Base-by-base conservation (phyloP, 148 eudicot genomes). In the Tetragonia tetragonoides region DNA sequence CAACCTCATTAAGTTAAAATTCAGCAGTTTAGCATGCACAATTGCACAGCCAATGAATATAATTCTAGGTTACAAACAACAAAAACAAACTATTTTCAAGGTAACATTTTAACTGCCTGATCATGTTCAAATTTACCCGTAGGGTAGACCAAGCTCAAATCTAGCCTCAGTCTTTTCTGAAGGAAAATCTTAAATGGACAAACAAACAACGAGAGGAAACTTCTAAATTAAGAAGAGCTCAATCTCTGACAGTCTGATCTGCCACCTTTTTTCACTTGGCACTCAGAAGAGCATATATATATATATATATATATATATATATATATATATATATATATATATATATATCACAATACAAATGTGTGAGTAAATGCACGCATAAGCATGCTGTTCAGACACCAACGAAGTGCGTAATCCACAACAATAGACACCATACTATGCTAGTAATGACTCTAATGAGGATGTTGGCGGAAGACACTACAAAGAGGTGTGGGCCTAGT, bases 1-100 rank as follows among this genome's bases (percentile, higher is more conserved):
- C 62, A 37, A 60, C 65, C 51, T 72, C 65, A 57, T 12, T 18
- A 78, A 72, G 53, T 74, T 34, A 56, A 42, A 6, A 62, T 42
- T 41, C 38, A 64, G 60, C 53, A 16, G 46, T 70, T 7, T 46
- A 39, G 6, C 66, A 59, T 37, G 57, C 10, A 59, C 47, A 28
- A 39, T 28, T 37, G 57, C 10, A 59, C 47, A 28, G 57, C 53
- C 63, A n/a, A 63, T 38, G 41, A 34, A 14, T 66, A 16, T 4
- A 18, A 77, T 46, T 68, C 5, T 46, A 46, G 73, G 40, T 66
- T 70, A 70, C 24, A 49, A 38, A 71, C 40, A 24, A 23, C 17
- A 66, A 9, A n/a, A n/a, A n/a, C n/a, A n/a, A 62, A 14, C 4
- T 9, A 9, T 4, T 47, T 64, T 51, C 24, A 6, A 20, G 24